A percentile compares a stretch with the other conserved stretches of the same genome.
Evolutionary conservation across 1,284 basidiomycete genomes (phyloP).

Genomic region (Microbotryum silenes-acaulis): DNA sequence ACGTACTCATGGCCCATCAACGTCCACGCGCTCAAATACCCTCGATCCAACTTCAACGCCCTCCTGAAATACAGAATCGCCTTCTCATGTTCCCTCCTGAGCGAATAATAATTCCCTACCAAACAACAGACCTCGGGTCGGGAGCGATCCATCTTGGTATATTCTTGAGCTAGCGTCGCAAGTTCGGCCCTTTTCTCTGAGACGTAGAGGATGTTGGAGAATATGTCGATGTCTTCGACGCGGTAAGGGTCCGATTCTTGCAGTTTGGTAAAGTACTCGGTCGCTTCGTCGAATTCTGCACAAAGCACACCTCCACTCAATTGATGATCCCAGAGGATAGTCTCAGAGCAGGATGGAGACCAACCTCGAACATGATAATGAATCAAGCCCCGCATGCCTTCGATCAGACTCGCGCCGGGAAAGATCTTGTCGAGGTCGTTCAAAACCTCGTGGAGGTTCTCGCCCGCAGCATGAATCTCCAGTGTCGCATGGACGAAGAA

Average conservation of each 20-base stretch:
- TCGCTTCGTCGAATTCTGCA: slow-evolving; percentile 75
- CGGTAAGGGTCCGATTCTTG: slow-evolving; percentile 74
- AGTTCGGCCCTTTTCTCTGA: slow-evolving; percentile 81
- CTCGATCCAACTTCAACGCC: slow-evolving; percentile 86
- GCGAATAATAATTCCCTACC: slow-evolving; percentile 96
- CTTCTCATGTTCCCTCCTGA: slow-evolving; percentile 86
- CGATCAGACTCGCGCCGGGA: slow-evolving; percentile 58
- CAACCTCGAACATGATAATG: slow-evolving; percentile 80
- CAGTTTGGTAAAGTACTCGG: slow-evolving; percentile 72
- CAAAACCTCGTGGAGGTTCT: slow-evolving; percentile 63
- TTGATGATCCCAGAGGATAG: background rate
- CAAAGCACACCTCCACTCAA: background rate
- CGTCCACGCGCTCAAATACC: slow-evolving; percentile 97
- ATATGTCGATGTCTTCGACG: slow-evolving; percentile 91
- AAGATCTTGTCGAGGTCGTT: slow-evolving; percentile 73
- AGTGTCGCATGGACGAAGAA: slow-evolving; percentile 85
- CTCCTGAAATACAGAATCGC: slow-evolving; percentile 92
- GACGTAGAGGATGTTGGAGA: slow-evolving; percentile 95
- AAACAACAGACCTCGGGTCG: slow-evolving; percentile 90
- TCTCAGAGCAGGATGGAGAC: slow-evolving; percentile 31
- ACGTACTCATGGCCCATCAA: slow-evolving; percentile 98
- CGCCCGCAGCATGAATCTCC: slow-evolving; percentile 79
- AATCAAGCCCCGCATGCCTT: slow-evolving; percentile 75
- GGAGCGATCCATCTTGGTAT: slow-evolving; percentile 75
- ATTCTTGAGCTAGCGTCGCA: slow-evolving; percentile 85